Evolutionary conservation across 306 rosid genomes (phyloP).

Genomic region (Sophora flavescens): DNA sequence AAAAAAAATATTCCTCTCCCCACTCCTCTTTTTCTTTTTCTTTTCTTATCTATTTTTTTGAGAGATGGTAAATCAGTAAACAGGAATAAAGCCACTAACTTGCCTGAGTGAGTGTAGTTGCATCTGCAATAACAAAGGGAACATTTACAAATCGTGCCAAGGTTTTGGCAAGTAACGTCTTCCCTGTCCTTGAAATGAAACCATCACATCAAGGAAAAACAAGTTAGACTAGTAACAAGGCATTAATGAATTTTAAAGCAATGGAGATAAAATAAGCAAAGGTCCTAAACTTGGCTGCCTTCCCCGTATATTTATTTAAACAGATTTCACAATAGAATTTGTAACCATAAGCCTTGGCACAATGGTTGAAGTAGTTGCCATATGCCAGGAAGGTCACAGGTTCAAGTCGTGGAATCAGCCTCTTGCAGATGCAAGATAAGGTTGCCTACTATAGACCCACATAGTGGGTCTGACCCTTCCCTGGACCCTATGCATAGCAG

Average conservation of each 20-base stretch:
- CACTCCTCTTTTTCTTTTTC: background rate
- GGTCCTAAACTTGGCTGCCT: constrained; percentile 15
- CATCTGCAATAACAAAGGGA: constrained; percentile 97
- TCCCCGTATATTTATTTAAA: background rate
- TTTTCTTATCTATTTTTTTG: background rate
- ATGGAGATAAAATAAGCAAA: constrained; percentile 18
- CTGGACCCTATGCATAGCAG: too few relatives aligned
- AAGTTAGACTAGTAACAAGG: constrained; percentile 61
- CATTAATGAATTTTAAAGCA: constrained; percentile 19
- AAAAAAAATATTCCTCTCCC: background rate
- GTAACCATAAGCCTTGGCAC: background rate
- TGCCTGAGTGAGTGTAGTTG: constrained; percentile 98
- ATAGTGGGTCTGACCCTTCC: too few relatives aligned
- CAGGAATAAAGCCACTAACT: constrained; percentile 50
- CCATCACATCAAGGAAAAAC: constrained; percentile 55
- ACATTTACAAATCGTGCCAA: constrained; percentile 97
- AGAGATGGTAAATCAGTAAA: constrained; percentile 20
- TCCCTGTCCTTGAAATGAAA: constrained; percentile 97
- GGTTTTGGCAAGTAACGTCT: constrained; percentile 99
- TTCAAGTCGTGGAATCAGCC: too few relatives aligned
- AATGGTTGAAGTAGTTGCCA: too few relatives aligned
- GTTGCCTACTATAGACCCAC: too few relatives aligned
- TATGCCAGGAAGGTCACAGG: too few relatives aligned
- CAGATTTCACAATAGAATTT: background rate
- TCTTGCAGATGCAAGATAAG: too few relatives aligned